phyloP scores from a whole-genome alignment of 148 eudicot species.

The Bassia scoparia region DNA sequence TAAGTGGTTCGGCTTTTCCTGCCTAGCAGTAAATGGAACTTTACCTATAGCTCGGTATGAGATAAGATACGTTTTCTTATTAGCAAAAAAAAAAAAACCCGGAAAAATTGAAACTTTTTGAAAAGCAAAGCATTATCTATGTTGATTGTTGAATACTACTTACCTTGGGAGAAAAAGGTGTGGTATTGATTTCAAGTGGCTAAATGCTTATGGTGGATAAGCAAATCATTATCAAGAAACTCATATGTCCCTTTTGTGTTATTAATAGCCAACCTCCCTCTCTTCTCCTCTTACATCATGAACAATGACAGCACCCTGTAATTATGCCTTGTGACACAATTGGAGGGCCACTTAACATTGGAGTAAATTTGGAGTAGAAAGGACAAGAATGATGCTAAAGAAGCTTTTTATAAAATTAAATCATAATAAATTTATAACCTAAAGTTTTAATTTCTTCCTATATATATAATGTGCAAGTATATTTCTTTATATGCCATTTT shows the following conservation, averaged over 20 bases:
- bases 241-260: conserved; percentile 18
- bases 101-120: conserved; percentile 1
- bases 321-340: conserved; percentile 31
- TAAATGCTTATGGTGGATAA: conserved; percentile 23
- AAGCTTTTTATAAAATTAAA: neutral
- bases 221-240: conserved; percentile 28
- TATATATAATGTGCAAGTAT: too few species aligned
- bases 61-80: conserved; percentile 12
- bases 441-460: neutral
- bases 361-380: conserved; percentile 12
- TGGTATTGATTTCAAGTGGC: conserved; percentile 16
- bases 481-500: too few species aligned
- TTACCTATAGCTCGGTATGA: conserved; percentile 20
- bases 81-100: too few species aligned
- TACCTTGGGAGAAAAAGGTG: conserved; percentile 1
- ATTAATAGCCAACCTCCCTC: conserved; percentile 16
- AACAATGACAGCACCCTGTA: conserved; percentile 27
- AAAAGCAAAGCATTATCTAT: conserved; percentile 16
- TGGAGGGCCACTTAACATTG: conserved; percentile 27
- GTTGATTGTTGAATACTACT: conserved; percentile 10
- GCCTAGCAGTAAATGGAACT: neutral
- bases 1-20: conserved; percentile 13
- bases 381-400: conserved; percentile 18
- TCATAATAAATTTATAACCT: conserved; percentile 12
- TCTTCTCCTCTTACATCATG: conserved; percentile 18